Conservation (phyloP, 202 grass and related monocot genomes). For the Musa balbisiana region DNA sequence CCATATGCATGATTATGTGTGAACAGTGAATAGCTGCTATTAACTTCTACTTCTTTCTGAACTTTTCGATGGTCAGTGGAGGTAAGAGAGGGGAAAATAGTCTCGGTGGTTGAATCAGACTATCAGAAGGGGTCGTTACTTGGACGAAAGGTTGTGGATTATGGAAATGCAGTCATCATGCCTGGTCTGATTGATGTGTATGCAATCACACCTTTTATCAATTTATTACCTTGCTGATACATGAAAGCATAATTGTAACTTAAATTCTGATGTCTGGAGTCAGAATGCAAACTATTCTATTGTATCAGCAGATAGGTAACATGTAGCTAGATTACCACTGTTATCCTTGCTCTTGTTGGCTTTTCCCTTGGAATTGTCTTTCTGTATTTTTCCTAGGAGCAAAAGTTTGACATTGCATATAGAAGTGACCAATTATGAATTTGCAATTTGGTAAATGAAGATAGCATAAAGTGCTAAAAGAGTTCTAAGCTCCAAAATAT, state of each 20-base stretch:
- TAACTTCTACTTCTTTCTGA: not conserved
- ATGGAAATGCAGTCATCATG: conserved; percentile 82
- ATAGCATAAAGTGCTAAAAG: not conserved
- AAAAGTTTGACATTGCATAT: not conserved
- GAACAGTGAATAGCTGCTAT: not conserved
- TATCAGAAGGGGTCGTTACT: conserved; percentile 30
- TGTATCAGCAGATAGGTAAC: too few relatives aligned
- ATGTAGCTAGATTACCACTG: too few relatives aligned
- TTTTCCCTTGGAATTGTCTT: too few relatives aligned
- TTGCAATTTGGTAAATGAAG: not conserved
- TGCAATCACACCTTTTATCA: not conserved
- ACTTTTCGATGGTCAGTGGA: conserved; percentile 42
- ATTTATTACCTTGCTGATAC: not conserved
- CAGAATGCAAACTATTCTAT: not conserved
- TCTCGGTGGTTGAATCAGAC: conserved; percentile 52
- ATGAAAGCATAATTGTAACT: not conserved
- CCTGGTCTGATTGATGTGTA: conserved; percentile 93
- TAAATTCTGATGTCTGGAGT: not conserved
- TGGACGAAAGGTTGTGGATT: conserved; percentile 44
- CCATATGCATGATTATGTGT: not conserved
- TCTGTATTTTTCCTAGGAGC: not conserved
- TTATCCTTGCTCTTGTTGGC: too few relatives aligned
- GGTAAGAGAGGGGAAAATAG: conserved; percentile 65
- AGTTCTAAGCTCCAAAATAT: not conserved
- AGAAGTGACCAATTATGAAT: not conserved